Evolutionary conservation across 768 basidiomycete species (phyloP).

Genomic region (Candolleomyces eurysporus): DNA sequence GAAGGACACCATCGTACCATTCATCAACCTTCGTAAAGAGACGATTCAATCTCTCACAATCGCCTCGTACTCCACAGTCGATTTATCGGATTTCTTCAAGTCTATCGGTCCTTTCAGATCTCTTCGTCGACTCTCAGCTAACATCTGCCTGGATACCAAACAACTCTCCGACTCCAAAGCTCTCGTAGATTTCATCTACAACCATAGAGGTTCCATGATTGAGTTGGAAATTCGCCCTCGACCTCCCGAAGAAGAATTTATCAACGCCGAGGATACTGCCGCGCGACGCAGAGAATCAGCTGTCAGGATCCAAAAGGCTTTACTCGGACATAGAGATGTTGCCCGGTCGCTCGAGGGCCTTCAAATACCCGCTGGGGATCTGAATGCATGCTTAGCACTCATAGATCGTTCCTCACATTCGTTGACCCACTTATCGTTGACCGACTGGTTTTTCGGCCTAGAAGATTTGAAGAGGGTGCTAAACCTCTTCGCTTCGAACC

Average conservation of each 20-base stretch:
- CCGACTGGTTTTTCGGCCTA: neutral
- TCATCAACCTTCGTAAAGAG: conserved; percentile 25
- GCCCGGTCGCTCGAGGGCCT: neutral
- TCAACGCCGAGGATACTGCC: neutral
- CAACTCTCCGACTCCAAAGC: conserved; percentile 23
- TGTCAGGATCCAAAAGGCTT: neutral
- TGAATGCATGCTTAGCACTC: neutral
- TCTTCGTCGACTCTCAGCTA: conserved; percentile 21
- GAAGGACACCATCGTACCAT: conserved; percentile 25
- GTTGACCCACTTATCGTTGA: neutral
- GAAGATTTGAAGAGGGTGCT: neutral
- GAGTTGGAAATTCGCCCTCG: conserved; percentile 20
- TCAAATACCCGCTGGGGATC: neutral
- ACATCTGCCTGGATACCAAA: conserved; percentile 19
- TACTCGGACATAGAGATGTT: neutral
- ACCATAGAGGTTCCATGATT: conserved; percentile 17
- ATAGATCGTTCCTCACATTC: neutral
- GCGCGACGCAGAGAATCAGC: neutral
- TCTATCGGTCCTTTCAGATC: conserved; percentile 23
- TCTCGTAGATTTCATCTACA: conserved; percentile 19
- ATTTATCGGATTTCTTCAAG: conserved; percentile 32
- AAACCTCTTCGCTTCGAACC: neutral
- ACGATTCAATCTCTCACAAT: conserved; percentile 29
- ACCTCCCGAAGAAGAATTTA: neutral
- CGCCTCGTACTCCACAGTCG: conserved; percentile 27